Conservation (phyloP, 73 alveolate species). For the Paramecium octaurelia region DNA sequence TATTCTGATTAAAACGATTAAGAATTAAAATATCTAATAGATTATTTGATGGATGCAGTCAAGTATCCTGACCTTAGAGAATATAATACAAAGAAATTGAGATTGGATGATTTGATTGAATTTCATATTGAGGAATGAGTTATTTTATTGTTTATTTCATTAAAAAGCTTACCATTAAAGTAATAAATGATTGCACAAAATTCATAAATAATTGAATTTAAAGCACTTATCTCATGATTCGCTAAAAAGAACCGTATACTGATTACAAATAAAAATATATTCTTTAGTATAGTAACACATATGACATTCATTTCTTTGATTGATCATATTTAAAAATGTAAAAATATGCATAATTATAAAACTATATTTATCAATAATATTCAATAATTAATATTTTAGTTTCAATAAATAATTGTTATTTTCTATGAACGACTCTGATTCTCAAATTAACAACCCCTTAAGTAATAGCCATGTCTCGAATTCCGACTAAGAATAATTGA, state of each 20-base stretch:
- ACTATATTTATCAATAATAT: neutral
- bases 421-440: neutral
- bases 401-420: neutral
- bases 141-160: neutral
- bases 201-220: too few species aligned
- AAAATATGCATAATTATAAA: neutral
- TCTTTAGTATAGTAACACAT: neutral
- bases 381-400: neutral
- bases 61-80: conserved; percentile 57
- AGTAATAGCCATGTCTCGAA: neutral
- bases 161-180: neutral
- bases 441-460: neutral
- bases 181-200: neutral
- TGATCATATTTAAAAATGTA: neutral
- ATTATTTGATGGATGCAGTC: conserved; percentile 62
- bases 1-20: conserved; percentile 71
- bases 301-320: neutral
- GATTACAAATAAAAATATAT: too few species aligned
- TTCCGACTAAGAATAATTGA: neutral
- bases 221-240: too few species aligned
- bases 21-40: conserved; percentile 74
- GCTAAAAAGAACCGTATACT: too few species aligned
- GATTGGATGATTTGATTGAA: neutral
- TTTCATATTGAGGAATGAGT: conserved; percentile 16
- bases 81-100: conserved; percentile 1